Evolutionary conservation across 2,329 filamentous ascomycete species (phyloP).

Genomic region (Colletotrichum navitas): DNA sequence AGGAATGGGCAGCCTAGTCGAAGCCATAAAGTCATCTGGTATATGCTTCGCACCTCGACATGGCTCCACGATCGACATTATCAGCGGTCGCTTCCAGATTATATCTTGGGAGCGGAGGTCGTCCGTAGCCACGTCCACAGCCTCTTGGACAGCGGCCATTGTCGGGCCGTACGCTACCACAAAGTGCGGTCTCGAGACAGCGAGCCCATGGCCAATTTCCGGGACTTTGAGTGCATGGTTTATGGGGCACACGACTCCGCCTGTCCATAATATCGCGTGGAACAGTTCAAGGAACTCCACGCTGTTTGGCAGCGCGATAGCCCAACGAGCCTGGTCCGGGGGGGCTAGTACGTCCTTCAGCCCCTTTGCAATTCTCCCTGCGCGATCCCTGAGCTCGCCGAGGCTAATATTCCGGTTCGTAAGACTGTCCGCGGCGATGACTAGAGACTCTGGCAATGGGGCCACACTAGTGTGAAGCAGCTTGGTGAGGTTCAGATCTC

Average conservation of each 20-base stretch:
- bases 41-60: conserved; percentile 47
- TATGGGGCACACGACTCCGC: conserved; percentile 55
- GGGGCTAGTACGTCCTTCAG: conserved; percentile 50
- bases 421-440: conserved; percentile 58
- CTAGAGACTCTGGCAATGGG: conserved; percentile 55
- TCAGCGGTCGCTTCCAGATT: conserved; percentile 50
- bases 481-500: conserved; percentile 58
- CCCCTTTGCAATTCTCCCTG: conserved; percentile 57
- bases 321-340: conserved; percentile 55
- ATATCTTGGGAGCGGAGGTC: conserved; percentile 47
- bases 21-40: conserved; percentile 51
- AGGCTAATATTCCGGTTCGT: conserved; percentile 60
- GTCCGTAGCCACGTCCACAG: conserved; percentile 49
- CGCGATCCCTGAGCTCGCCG: conserved; percentile 55
- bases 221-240: conserved; percentile 54
- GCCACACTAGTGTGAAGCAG: conserved; percentile 55
- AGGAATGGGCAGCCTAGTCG: conserved; percentile 51
- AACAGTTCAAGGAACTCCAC: conserved; percentile 59
- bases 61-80: conserved; percentile 52
- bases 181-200: conserved; percentile 56
- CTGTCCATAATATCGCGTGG: conserved; percentile 57
- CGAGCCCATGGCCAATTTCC: conserved; percentile 58
- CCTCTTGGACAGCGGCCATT: conserved; percentile 49
- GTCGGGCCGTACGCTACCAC: conserved; percentile 55
- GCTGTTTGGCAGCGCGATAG: conserved; percentile 59